Percentiles rank a stretch among this genome's conserved stretches.
phyloP scores from a whole-genome alignment of 345 rosid species.

The Murraya paniculata region DNA sequence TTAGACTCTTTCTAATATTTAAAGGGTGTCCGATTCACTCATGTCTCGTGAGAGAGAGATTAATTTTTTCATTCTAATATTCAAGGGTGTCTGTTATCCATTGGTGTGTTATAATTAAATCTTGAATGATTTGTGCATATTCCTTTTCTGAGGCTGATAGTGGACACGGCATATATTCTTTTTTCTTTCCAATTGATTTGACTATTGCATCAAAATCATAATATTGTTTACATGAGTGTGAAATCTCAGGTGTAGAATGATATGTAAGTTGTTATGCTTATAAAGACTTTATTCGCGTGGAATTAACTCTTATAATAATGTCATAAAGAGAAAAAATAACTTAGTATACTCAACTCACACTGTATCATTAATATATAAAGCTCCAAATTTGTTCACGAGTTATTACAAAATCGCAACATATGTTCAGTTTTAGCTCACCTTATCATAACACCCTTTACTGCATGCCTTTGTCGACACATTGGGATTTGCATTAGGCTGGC shows the following conservation, averaged over 20 bases:
- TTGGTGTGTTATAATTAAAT: slow-evolving; percentile 6
- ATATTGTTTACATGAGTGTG: not conserved
- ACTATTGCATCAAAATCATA: not conserved
- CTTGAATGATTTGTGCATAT: not conserved
- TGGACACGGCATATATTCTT: not conserved
- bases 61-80: too few species aligned
- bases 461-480: not conserved
- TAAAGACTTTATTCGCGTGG: too few species aligned
- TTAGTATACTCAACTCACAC: too few species aligned
- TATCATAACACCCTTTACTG: not conserved
- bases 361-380: too few species aligned
- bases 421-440: not conserved
- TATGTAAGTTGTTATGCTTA: not conserved
- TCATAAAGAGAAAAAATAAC: rapidly evolving
- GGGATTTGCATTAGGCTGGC: not conserved
- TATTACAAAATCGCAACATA: not conserved
- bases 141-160: not conserved
- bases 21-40: too few species aligned
- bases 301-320: too few species aligned
- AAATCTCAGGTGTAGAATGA: not conserved
- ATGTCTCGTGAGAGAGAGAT: too few species aligned
- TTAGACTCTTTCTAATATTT: too few species aligned
- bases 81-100: too few species aligned
- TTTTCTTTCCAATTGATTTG: not conserved
- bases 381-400: too few species aligned